Conservation (phyloP, 2,329 filamentous ascomycete genomes). For the Cordyceps farinosa region DNA sequence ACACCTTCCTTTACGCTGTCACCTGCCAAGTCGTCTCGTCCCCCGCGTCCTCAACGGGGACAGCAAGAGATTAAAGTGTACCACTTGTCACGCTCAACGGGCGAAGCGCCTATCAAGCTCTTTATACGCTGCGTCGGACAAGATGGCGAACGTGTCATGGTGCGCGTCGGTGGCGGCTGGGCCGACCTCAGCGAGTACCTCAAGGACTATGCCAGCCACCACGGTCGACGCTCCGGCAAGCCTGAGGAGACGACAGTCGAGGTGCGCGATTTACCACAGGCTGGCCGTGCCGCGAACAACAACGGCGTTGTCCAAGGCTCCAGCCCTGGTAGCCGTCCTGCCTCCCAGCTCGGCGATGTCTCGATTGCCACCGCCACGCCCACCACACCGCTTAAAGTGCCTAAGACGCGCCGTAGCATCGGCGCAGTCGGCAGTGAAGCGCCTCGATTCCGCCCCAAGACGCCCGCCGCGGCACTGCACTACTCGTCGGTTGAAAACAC, state of each 20-base stretch:
- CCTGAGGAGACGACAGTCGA: conserved; percentile 52
- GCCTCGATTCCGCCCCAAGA: conserved; percentile 37
- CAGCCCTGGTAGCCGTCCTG: conserved; percentile 40
- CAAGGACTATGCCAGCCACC: conserved; percentile 87
- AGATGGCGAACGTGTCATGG: conserved; percentile 90
- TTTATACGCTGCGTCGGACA: conserved; percentile 92
- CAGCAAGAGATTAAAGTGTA: conserved; percentile 85
- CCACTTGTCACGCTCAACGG: conserved; percentile 79
- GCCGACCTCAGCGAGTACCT: conserved; percentile 93
- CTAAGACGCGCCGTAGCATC: conserved; percentile 50
- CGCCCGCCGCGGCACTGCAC: conserved; percentile 38
- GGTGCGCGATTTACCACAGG: conserved; percentile 47
- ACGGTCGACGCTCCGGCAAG: conserved; percentile 65
- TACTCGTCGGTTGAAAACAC: conserved; percentile 42
- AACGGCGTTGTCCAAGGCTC: conserved; percentile 34
- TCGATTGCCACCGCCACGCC: conserved; percentile 31
- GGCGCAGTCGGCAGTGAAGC: conserved; percentile 33
- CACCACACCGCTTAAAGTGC: conserved; percentile 50
- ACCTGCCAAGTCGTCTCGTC: conserved; percentile 53
- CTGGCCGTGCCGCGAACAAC: conserved; percentile 22
- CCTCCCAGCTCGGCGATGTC: conserved; percentile 30
- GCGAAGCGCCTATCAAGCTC: conserved; percentile 86
- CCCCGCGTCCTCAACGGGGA: conserved; percentile 45
- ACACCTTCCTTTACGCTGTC: conserved; percentile 68
- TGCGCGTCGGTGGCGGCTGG: conserved; percentile 97